A percentile compares a stretch with the other conserved stretches of the same genome.
These are phyloP conservation scores for Dichomitus squalens DNA, from an alignment of 1,284 basidiomycete genomes.

Conservation along the genomic window DNA sequence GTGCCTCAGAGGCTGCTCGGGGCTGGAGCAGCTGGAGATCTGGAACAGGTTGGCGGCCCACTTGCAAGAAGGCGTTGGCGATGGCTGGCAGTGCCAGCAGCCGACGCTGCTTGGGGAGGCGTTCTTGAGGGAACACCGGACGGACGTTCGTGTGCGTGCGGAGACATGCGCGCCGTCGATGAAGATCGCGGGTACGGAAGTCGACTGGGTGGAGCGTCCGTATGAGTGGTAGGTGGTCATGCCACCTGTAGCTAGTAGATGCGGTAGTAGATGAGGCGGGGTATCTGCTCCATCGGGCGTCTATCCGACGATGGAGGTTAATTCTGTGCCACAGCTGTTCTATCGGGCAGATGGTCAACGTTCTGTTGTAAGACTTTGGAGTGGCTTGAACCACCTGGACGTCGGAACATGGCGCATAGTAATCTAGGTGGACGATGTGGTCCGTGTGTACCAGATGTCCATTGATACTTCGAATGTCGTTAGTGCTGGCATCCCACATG, in stretches of 20 bases:
- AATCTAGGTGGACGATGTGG: not conserved
- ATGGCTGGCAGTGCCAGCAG: not conserved
- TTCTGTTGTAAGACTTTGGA: not conserved
- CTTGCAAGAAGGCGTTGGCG: not conserved
- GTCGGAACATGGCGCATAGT: not conserved
- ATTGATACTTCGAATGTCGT: not conserved
- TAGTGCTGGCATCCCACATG: too few species aligned
- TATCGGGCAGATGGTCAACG: not conserved
- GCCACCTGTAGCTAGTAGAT: too few species aligned
- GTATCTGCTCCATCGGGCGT: too few species aligned
- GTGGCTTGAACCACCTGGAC: not conserved
- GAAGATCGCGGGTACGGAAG: not conserved
- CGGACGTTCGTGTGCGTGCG: not conserved
- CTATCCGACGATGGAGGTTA: not conserved
- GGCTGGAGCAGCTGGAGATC: too few species aligned
- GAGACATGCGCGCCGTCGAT: not conserved
- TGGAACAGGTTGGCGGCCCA: too few species aligned
- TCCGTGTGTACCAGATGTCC: not conserved
- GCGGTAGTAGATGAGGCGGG: too few species aligned
- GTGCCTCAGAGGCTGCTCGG: too few species aligned
- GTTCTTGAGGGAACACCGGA: not conserved
- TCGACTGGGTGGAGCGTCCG: not conserved
- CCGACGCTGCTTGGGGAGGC: not conserved
- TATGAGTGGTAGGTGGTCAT: constrained; percentile 2
- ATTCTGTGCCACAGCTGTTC: not conserved